These are phyloP conservation scores for Arthrinium phaeospermum DNA, from an alignment of 2,329 filamentous ascomycete genomes.

Conservation along the genomic window DNA sequence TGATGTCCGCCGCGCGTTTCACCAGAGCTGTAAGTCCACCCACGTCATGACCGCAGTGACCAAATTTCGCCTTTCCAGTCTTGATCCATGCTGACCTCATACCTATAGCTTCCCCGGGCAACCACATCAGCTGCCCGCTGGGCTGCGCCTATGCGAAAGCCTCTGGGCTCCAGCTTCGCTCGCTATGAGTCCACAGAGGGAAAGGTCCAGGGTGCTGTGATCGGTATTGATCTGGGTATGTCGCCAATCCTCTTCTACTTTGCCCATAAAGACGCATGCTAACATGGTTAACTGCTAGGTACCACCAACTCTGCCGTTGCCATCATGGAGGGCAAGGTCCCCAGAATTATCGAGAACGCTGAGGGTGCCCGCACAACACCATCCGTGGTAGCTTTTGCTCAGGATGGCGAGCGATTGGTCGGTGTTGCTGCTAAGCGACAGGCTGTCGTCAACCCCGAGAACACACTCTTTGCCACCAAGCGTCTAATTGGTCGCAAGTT, in stretches of 20 bases:
- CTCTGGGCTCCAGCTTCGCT: conserved; percentile 75
- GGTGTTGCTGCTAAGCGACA: conserved; percentile 98
- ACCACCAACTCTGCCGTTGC: conserved; percentile 98
- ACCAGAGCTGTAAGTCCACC: conserved; percentile 72
- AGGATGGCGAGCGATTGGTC: conserved; percentile 94
- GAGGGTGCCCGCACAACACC: conserved; percentile 93
- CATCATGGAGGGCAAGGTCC: conserved; percentile 94
- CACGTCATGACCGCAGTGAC: conserved; percentile 15
- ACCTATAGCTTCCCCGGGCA: conserved; percentile 75
- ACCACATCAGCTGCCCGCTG: conserved; percentile 71
- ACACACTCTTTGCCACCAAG: conserved; percentile 98
- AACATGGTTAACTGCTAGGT: conserved; percentile 47
- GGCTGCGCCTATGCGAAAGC: conserved; percentile 70
- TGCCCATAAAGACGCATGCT: not conserved
- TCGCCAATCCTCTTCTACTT: conserved; percentile 28
- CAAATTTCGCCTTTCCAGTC: conserved; percentile 3
- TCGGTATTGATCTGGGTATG: conserved; percentile 95
- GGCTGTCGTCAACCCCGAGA: conserved; percentile 97
- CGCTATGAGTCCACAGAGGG: conserved; percentile 79
- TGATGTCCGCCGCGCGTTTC: conserved; percentile 72
- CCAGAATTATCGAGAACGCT: conserved; percentile 96
- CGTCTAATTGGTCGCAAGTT: conserved; percentile 98
- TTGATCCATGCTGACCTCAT: conserved; percentile 10
- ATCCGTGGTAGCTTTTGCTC: conserved; percentile 92
- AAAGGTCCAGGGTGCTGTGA: conserved; percentile 94